Base-by-base conservation (phyloP, 1,284 basidiomycete genomes). In the Gymnopus androsaceus region DNA sequence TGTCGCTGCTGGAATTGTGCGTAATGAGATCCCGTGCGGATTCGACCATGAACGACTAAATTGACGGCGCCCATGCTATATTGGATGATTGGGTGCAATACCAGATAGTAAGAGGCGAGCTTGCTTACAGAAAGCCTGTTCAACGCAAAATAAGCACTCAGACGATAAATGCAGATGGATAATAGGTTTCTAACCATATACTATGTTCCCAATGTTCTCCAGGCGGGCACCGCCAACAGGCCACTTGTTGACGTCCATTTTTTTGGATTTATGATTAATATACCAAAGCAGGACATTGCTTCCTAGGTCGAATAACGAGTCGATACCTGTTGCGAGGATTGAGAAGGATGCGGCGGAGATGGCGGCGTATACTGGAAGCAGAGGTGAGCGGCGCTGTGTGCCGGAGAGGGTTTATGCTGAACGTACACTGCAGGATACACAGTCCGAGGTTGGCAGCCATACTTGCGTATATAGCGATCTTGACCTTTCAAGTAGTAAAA, bases 161-260 rank as follows among this genome's bases (percentile, higher is more conserved):
- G 57, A 54, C 25, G 44, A 34, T 19, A 50, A 4, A 3, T 54
- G 37, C 36, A 38, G 38, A 17, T 7, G 44, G 38, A n/a, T n/a
- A n/a, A n/a, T n/a, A 30, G 51, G 33, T 14, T 31, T 74, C 84
- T 63, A 48, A 87, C 91, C 91, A 64, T 94, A 97, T 54, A 92
- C 78, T 60, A 95, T 88, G 66, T 96, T 95, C 33, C 94, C 94
- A 59, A 95, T 94, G 1, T 91, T 95, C 70, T 95, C 92, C 44
- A 96, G 81, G 46, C 94, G 81, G 17, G 88, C 83, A 23, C 95
- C 95, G 51, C 94, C 90, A 7, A 94, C 90, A 8, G 94, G 94
- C 93, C 94, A 97, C 64, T 92, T 93, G 69, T 88, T 90, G 52
- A 76, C 66, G 66, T 97, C 93, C 56, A 95, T 81, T n/a, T 67